Evolutionary conservation across 1,284 basidiomycete genomes (phyloP).

Genomic region (Bondarzewia mesenterica): DNA sequence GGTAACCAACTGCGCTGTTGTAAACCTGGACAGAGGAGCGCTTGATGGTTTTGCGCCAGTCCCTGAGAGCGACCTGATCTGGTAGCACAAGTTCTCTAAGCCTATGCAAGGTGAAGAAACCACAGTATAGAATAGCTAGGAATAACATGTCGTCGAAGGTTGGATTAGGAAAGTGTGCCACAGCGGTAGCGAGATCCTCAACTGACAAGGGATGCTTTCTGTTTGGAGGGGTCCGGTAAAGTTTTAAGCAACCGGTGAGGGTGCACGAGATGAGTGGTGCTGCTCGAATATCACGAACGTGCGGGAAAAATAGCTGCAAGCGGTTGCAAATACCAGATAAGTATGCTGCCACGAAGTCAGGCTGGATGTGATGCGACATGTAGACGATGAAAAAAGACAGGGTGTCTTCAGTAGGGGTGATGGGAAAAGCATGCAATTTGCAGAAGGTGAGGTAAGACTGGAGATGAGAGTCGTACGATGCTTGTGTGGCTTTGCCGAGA

Average conservation of each 20-base stretch:
- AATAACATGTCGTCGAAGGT: slow-evolving; percentile 25
- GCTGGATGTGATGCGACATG: too few species aligned
- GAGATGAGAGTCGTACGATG: slow-evolving; percentile 25
- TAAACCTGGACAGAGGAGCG: slow-evolving; percentile 11
- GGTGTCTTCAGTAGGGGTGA: too few species aligned
- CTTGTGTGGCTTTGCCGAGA: slow-evolving; percentile 20
- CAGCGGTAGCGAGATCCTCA: slow-evolving; percentile 10
- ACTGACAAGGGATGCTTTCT: slow-evolving; percentile 22
- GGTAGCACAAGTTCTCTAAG: too few species aligned
- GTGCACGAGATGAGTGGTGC: slow-evolving; percentile 24
- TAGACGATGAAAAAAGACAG: too few species aligned
- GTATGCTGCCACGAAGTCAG: too few species aligned
- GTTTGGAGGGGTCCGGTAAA: slow-evolving; percentile 6
- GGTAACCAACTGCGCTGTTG: not conserved
- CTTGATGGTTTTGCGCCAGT: slow-evolving; percentile 16
- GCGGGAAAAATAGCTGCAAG: slow-evolving; percentile 26
- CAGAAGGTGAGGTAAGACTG: slow-evolving; percentile 33
- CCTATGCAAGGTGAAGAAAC: slow-evolving; percentile 24
- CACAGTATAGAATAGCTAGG: slow-evolving; percentile 16
- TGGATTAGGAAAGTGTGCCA: not conserved
- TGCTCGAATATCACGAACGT: slow-evolving; percentile 18
- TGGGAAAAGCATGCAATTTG: too few species aligned
- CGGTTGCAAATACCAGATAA: too few species aligned
- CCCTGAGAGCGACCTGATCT: slow-evolving; percentile 11
- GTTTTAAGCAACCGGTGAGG: slow-evolving; percentile 26